These are phyloP conservation scores for Candida lessepsii DNA, from an alignment of 805 yeast species.

Conservation along the genomic window DNA sequence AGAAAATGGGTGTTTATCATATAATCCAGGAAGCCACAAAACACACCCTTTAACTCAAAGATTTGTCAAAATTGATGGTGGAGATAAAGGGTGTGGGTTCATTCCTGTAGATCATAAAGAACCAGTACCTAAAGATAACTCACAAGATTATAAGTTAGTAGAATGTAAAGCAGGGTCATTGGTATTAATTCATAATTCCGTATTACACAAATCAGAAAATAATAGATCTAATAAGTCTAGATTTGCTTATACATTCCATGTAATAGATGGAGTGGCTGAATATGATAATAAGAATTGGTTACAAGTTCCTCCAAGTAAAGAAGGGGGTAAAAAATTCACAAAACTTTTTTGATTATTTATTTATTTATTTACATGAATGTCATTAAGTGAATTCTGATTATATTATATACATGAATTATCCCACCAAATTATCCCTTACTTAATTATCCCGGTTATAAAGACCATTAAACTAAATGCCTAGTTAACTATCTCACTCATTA, in stretches of 20 bases:
- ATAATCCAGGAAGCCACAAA: conserved; percentile 70
- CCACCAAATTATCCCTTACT: no score
- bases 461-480: no score
- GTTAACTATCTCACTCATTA: conserved; percentile 65
- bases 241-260: conserved; percentile 77
- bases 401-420: no score
- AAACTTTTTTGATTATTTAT: conserved; percentile 32
- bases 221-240: conserved; percentile 57
- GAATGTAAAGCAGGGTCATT: conserved; percentile 72
- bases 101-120: conserved; percentile 31
- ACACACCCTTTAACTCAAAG: conserved; percentile 55
- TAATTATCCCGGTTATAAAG: no score
- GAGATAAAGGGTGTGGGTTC: conserved; percentile 58
- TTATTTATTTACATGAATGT: neutral
- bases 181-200: conserved; percentile 68
- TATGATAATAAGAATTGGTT: conserved; percentile 74
- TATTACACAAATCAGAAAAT: conserved; percentile 67
- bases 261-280: conserved; percentile 62
- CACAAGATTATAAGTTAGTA: conserved; percentile 46
- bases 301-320: conserved; percentile 61
- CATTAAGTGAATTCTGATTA: no score
- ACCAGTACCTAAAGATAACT: conserved; percentile 24
- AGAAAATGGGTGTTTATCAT: conserved; percentile 67
- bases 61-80: conserved; percentile 54
- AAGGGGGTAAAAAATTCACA: conserved; percentile 62